A percentile compares a stretch with the other conserved stretches of the same genome.
These are phyloP conservation scores for Wickerhamomyces sp. DNA, from an alignment of 1,139 yeast genomes.

Conservation along the genomic window DNA sequence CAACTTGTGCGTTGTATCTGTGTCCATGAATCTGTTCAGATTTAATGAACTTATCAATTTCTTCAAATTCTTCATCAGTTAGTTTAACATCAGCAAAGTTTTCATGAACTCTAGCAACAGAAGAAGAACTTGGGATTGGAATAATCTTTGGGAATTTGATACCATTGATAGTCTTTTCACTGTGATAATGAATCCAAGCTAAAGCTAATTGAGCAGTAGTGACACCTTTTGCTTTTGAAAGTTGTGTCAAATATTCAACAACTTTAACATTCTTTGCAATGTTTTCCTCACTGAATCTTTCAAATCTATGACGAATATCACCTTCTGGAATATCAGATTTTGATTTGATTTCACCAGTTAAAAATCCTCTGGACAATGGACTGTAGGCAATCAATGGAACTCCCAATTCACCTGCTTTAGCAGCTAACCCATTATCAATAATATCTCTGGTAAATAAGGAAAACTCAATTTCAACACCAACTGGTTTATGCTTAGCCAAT, in stretches of 20 bases:
- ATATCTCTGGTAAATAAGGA: constrained; percentile 65
- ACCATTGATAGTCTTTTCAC: constrained; percentile 35
- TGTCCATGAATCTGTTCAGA: constrained; percentile 41
- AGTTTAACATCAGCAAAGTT: constrained; percentile 49
- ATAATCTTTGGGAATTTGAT: constrained; percentile 50
- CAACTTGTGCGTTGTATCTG: constrained; percentile 37
- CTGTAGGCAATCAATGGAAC: constrained; percentile 76
- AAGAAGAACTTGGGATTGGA: constrained; percentile 78
- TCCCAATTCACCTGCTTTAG: constrained; percentile 46
- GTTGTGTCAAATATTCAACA: constrained; percentile 39
- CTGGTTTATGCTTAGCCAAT: constrained; percentile 40
- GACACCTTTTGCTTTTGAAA: constrained; percentile 42
- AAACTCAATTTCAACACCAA: constrained; percentile 71
- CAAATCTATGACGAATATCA: constrained; percentile 51
- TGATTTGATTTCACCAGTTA: constrained; percentile 57
- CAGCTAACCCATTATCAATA: constrained; percentile 55
- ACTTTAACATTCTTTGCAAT: constrained; percentile 43
- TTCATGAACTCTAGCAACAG: constrained; percentile 51
- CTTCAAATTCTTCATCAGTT: constrained; percentile 47
- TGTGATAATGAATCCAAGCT: constrained; percentile 56
- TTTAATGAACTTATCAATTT: constrained; percentile 41
- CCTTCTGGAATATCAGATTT: constrained; percentile 44
- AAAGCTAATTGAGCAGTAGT: constrained; percentile 67
- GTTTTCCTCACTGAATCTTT: constrained; percentile 56
- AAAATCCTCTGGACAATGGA: constrained; percentile 75